phyloP scores from a whole-genome alignment of 306 rosid species.

The Inga oerstediana region DNA sequence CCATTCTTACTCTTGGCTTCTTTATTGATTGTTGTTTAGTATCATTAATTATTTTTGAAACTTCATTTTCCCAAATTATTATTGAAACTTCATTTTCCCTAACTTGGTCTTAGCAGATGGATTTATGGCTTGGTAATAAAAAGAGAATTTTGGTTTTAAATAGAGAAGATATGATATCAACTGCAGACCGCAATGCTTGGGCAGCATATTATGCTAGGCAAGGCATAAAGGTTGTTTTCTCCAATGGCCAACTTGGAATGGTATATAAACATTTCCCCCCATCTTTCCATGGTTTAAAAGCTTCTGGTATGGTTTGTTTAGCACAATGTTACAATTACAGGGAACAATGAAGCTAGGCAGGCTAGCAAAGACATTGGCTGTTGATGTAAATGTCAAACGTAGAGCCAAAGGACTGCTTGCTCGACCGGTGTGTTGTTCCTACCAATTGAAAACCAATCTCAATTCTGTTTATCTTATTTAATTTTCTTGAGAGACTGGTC shows the following conservation, averaged over 20 bases:
- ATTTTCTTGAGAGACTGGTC: constrained; percentile 8
- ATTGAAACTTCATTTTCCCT: neutral
- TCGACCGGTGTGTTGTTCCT: constrained; percentile 65
- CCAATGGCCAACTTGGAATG: constrained; percentile 94
- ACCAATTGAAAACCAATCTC: constrained; percentile 32
- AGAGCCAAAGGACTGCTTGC: constrained; percentile 95
- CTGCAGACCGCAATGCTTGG: constrained; percentile 92
- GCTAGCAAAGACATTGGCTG: constrained; percentile 81
- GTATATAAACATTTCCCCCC: constrained; percentile 42
- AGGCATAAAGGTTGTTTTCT: constrained; percentile 77
- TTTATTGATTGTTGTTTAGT: constrained; percentile 21
- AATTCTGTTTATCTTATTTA: neutral
- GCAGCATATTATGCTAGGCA: constrained; percentile 72
- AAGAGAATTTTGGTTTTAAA: constrained; percentile 88
- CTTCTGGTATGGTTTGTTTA: constrained; percentile 32
- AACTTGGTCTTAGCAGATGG: constrained; percentile 64
- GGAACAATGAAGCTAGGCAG: constrained; percentile 85
- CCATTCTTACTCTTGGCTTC: constrained; percentile 15
- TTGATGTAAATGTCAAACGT: constrained; percentile 85
- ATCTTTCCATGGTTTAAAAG: constrained; percentile 29
- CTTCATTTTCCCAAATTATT: neutral
- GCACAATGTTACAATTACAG: constrained; percentile 46
- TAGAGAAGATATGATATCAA: constrained; percentile 96
- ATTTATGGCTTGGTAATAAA: constrained; percentile 85
- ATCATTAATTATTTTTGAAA: neutral